Base-by-base conservation (phyloP, 805 yeast species). In the Hanseniaspora valbyensis region DNA sequence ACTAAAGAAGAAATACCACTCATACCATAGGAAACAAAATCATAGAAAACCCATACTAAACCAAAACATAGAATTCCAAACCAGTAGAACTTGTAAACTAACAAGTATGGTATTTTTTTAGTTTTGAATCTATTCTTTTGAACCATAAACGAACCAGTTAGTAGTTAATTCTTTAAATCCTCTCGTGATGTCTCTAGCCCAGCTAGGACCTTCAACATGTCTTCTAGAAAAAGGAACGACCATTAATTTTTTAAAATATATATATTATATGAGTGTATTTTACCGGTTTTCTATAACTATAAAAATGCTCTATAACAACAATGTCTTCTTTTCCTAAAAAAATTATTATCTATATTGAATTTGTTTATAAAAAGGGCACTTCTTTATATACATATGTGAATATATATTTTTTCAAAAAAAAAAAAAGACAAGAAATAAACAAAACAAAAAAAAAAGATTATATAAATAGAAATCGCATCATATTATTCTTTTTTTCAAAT, bases 41-140 rank as follows among this genome's bases (percentile, higher is more conserved):
- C 95, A 64, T 89, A 90, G 59, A 86, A 71, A 70, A 86, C 88
- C 97, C 97, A 89, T 59, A 89, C 77, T 45, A 83, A 58, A 3
- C 90, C 71, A 29, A 87, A 84, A 44, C 86, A 69, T 12, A 70
- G 42, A 53, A 88, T 69, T 64, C 96, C 77, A 58, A 81, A 81
- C 83, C 95, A 83, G 68, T 90, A 89, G 63, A 79, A 85, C 66
- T 83, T 86, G 59, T 87, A 54, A 45, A 83, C 74, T 29, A 80
- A 69, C 67, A 74, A 61, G 68, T 81, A 79, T 49, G 96, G 96
- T 55, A 65, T 55, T 16, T 74, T 77, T 24, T 71, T 71, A 57
- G 81, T 81, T 13, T 44, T 50, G 70, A 90, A 79, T 65, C 80
- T 76, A 61, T 80, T 71, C 63, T 12, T 50, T 50, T 18, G 12